phyloP scores from a whole-genome alignment of 129 eudicot species.

The Ambrosia artemisiifolia region DNA sequence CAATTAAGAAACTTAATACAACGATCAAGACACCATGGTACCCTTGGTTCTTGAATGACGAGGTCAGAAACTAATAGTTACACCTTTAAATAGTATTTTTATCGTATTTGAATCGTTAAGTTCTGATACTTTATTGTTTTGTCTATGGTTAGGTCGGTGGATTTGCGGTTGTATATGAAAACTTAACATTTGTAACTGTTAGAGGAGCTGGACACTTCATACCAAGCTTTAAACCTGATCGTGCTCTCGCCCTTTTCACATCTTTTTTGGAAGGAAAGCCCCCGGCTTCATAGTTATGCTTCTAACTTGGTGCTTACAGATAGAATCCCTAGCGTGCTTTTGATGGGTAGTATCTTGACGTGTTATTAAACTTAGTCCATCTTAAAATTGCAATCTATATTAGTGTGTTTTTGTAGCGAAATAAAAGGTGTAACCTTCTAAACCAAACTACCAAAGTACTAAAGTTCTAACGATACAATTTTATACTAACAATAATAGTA shows the following conservation, averaged over 20 bases:
- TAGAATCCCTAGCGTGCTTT: neutral
- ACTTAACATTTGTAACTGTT: slow-evolving; percentile 48
- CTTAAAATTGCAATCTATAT: neutral
- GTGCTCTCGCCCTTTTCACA: slow-evolving; percentile 38
- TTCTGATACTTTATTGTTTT: neutral
- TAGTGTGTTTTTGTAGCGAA: too few relatives aligned
- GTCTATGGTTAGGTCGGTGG: slow-evolving; percentile 47
- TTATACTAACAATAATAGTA: too few relatives aligned
- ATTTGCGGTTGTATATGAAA: slow-evolving; percentile 43
- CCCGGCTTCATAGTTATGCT: slow-evolving; percentile 22
- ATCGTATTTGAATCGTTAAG: neutral
- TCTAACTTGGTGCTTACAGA: neutral
- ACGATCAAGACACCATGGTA: slow-evolving; percentile 45
- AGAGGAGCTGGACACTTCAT: slow-evolving; percentile 64
- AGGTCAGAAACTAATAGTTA: slow-evolving; percentile 33
- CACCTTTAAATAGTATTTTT: neutral
- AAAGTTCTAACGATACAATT: too few relatives aligned
- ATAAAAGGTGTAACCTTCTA: too few relatives aligned
- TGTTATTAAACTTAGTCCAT: neutral
- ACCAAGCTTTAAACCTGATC: slow-evolving; percentile 59
- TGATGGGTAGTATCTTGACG: neutral
- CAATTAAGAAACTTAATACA: slow-evolving; percentile 41
- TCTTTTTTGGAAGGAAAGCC: slow-evolving; percentile 48
- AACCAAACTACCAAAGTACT: too few relatives aligned
- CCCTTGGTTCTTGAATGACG: slow-evolving; percentile 45